phyloP scores from a whole-genome alignment of 352 stramenopile species.

The Hyaloperonospora brassicae region DNA sequence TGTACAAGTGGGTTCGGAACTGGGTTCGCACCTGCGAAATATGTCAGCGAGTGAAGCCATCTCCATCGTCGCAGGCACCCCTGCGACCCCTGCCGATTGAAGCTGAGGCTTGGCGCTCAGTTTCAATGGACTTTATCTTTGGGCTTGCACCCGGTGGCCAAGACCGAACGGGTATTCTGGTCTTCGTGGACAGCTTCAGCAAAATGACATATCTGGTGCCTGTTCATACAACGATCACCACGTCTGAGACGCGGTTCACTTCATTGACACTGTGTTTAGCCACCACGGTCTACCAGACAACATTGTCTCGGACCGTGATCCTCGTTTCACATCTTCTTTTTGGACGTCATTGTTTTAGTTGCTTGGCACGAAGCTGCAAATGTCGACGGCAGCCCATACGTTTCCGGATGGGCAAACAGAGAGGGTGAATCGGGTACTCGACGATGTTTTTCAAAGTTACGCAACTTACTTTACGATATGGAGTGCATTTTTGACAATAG shows the following conservation, averaged over 20 bases:
- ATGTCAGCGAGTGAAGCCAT: too few species aligned
- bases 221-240: background rate
- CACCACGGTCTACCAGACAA: too few species aligned
- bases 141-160: background rate
- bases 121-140: constrained; percentile 7
- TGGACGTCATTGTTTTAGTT: background rate
- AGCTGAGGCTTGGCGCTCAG: background rate
- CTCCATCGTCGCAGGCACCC: too few species aligned
- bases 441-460: background rate
- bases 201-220: background rate
- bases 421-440: background rate
- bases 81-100: too few species aligned
- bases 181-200: constrained; percentile 1
- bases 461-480: background rate
- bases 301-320: too few species aligned
- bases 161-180: background rate
- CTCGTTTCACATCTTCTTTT: too few species aligned
- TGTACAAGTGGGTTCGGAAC: too few species aligned
- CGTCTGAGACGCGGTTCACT: background rate
- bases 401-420: background rate
- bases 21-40: too few species aligned
- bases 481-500: background rate
- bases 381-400: background rate
- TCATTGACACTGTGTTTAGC: constrained; percentile 1
- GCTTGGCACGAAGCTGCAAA: background rate